A percentile compares a stretch with the other conserved stretches of the same genome.
Conservation (phyloP, 352 stramenopile genomes). For the Phytophthora constricta region DNA sequence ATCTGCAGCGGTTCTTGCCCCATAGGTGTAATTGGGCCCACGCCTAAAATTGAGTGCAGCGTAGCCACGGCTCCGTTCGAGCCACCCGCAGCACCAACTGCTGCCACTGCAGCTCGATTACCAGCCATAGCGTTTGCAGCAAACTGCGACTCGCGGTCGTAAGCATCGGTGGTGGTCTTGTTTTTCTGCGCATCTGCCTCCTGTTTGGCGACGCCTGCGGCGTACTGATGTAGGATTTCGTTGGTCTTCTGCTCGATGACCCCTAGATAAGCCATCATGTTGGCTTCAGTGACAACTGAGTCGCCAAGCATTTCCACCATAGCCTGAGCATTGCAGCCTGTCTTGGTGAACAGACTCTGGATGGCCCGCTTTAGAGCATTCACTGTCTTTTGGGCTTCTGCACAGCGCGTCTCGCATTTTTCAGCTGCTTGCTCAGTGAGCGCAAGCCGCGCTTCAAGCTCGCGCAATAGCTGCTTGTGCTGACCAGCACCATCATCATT, state of each 20-base stretch:
- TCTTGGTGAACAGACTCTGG: slow-evolving; percentile 77
- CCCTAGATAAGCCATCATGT: slow-evolving; percentile 95
- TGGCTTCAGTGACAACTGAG: slow-evolving; percentile 92
- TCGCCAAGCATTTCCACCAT: slow-evolving; percentile 90
- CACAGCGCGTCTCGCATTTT: slow-evolving; percentile 92
- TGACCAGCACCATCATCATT: slow-evolving; percentile 84
- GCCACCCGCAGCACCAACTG: slow-evolving; percentile 22
- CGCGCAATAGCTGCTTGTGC: slow-evolving; percentile 89
- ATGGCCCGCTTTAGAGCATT: slow-evolving; percentile 90
- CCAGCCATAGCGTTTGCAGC: slow-evolving; percentile 27
- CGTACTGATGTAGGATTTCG: slow-evolving; percentile 92
- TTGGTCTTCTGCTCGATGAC: slow-evolving; percentile 96
- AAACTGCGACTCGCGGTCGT: slow-evolving; percentile 55
- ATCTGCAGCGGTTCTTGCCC: slow-evolving; percentile 91
- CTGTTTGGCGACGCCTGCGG: slow-evolving; percentile 48
- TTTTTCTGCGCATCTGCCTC: slow-evolving; percentile 45
- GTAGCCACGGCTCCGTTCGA: slow-evolving; percentile 32
- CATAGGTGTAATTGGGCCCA: slow-evolving; percentile 89
- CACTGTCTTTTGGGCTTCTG: slow-evolving; percentile 89
- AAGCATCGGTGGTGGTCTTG: slow-evolving; percentile 41
- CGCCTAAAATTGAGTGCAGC: slow-evolving; percentile 79
- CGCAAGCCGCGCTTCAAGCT: slow-evolving; percentile 87
- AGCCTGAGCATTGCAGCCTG: slow-evolving; percentile 80
- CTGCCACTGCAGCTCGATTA: slow-evolving; percentile 6
- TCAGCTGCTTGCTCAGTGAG: slow-evolving; percentile 83